A percentile compares a stretch with the other conserved stretches of the same genome.
Conservation (phyloP, 768 basidiomycete genomes). For the Boletellus ananas region DNA sequence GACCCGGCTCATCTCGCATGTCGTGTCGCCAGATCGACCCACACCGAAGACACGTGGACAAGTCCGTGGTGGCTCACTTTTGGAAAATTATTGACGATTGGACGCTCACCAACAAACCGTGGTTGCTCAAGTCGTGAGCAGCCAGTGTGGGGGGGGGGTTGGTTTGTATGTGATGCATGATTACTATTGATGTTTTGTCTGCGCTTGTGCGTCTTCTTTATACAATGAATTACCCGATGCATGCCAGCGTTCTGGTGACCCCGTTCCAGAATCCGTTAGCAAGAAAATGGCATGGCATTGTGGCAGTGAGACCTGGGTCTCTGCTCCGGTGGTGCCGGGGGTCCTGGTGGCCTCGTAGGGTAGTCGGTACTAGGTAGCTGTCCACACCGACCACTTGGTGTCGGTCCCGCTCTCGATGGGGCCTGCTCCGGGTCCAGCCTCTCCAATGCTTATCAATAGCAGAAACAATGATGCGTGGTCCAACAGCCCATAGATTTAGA, state of each 20-base stretch:
- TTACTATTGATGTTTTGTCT: background rate
- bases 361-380: no score
- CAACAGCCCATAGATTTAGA: slow-evolving; percentile 6
- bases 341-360: no score
- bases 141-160: no score
- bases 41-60: slow-evolving; percentile 86
- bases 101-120: slow-evolving; percentile 78
- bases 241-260: no score
- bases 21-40: slow-evolving; percentile 72
- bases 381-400: no score
- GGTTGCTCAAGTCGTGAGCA: slow-evolving; percentile 49
- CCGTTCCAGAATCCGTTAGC: no score
- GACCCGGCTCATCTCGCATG: background rate
- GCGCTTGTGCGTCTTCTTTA: background rate
- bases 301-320: no score
- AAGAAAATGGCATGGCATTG: no score
- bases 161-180: background rate
- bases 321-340: no score
- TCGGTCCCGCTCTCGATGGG: no score
- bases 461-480: background rate
- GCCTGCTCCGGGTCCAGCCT: no score
- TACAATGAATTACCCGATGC: background rate
- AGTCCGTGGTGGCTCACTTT: slow-evolving; percentile 91
- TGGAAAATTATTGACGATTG: slow-evolving; percentile 91
- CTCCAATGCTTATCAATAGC: no score